Percentiles rank a stretch among this genome's conserved stretches.
phyloP scores from a whole-genome alignment of 148 eudicot species.

The Polygonum maritimum region DNA sequence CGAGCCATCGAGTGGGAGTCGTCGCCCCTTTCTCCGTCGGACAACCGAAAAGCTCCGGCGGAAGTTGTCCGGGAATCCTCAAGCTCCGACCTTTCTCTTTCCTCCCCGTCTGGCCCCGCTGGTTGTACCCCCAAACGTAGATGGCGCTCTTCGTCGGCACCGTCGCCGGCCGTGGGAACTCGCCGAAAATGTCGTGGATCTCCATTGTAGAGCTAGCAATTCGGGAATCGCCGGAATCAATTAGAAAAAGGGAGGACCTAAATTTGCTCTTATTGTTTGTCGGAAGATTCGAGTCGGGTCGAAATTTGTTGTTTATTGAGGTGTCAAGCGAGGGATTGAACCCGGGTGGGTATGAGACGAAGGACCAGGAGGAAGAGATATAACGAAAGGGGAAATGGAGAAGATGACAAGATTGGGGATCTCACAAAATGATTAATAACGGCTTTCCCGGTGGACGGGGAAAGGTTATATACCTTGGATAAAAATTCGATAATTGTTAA shows the following conservation, averaged over 20 bases:
- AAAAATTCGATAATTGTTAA: no score
- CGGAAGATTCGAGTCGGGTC: neutral
- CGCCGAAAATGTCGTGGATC: constrained; percentile 56
- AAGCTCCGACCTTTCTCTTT: constrained; percentile 46
- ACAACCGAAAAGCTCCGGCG: constrained; percentile 84
- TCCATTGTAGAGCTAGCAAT: constrained; percentile 30
- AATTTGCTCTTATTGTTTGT: neutral
- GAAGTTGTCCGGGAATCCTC: constrained; percentile 91
- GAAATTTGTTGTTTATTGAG: neutral
- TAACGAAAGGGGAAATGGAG: neutral
- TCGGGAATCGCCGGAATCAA: neutral
- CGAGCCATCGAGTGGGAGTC: constrained; percentile 66
- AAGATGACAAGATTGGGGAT: neutral
- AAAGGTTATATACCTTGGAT: no score
- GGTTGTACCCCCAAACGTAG: constrained; percentile 94
- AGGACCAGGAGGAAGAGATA: neutral
- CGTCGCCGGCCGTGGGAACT: constrained; percentile 26
- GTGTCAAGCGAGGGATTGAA: neutral
- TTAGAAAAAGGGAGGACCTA: neutral
- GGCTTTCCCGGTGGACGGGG: neutral
- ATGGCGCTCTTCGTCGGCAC: constrained; percentile 75
- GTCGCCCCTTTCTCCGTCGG: constrained; percentile 32
- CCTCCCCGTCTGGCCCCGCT: constrained; percentile 87
- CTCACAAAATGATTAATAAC: neutral
- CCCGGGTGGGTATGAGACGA: neutral